Evolutionary conservation across 108 stramenopile species (phyloP).

Genomic region (Cyclotella atomus): DNA sequence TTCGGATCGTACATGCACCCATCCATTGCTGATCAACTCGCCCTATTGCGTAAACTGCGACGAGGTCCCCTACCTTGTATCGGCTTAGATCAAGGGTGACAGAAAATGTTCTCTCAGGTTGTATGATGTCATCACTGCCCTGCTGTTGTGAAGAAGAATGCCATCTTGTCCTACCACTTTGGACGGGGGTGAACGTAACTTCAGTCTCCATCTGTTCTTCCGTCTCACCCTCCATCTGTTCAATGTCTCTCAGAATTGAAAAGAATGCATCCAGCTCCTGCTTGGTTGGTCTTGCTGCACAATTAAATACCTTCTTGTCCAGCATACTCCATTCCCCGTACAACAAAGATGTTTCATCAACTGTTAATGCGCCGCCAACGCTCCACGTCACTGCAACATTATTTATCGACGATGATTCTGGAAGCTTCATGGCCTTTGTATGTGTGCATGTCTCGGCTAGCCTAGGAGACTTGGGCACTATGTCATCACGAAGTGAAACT

Average conservation of each 20-base stretch:
- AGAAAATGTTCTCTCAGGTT: conserved; percentile 60
- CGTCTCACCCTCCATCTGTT: conserved; percentile 42
- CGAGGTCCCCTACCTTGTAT: conserved; percentile 53
- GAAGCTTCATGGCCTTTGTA: conserved; percentile 37
- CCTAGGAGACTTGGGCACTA: conserved; percentile 49
- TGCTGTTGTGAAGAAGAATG: conserved; percentile 20
- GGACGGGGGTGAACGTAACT: conserved; percentile 37
- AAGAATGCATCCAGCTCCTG: conserved; percentile 46
- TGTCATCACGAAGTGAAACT: conserved; percentile 58
- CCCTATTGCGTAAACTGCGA: conserved; percentile 66
- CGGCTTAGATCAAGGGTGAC: conserved; percentile 54
- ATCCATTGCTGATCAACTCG: conserved; percentile 79
- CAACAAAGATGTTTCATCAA: conserved; percentile 75
- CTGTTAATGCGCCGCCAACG: conserved; percentile 83
- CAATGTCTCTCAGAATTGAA: conserved; percentile 37
- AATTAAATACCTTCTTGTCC: conserved; percentile 49
- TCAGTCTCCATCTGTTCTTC: conserved; percentile 41
- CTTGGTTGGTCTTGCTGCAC: conserved; percentile 58
- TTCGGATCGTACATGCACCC: conserved; percentile 33
- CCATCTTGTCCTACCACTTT: conserved; percentile 44
- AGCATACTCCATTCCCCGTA: conserved; percentile 70
- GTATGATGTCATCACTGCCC: background rate
- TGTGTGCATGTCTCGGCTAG: conserved; percentile 28
- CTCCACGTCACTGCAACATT: conserved; percentile 70
- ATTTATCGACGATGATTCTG: conserved; percentile 23